Evolutionary conservation across 768 basidiomycete genomes (phyloP), one percentile per base, ranked within the genome.

Genomic region (Naganishia friedmannii): DNA sequence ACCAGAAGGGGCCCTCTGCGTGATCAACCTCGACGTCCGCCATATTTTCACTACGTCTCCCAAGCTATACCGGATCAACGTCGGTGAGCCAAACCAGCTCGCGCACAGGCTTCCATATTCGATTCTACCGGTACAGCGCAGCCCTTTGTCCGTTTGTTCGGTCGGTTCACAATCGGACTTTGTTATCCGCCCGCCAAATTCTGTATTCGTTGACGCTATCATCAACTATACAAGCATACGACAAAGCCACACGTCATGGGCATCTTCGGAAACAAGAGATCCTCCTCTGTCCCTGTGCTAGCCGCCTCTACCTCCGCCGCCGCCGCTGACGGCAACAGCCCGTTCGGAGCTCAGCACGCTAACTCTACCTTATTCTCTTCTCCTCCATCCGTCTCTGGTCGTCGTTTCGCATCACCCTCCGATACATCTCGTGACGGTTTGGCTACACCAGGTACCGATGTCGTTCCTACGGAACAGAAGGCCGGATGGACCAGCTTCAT

Each of bases 401-500:
- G 3, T 51, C 48, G 23, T 51, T 21, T 51, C 3, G 21, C 48
- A 21, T 51, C 48, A 21, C 48, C 48, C 12, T n/a, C 57, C 15
- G 34, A 21, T 21, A 26, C 39, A 26, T 28, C 60, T 9, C 39
- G 23, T 8, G 39, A 23, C 34, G 39, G 39, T 45, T 45, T 42
- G 21, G n/a, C 39, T 1, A 26, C 39, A 10, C 10, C n/a, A 69
- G 68, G 68, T 51, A 63, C 57, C 55, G 79, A 77, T 73, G 81
- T 88, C 72, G 91, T 95, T 60, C 92, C 92, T 48, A 86, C 86
- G 71, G 85, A 89, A 57, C 93, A 95, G 82, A 87, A 91, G 76
- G 83, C 88, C 76, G 90, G 88, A 82, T 96, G 93, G 93, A 85
- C 89, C 0, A 88, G 88, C 2, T 95, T 96, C 82, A 84, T 96